Evolutionary conservation across 2,329 filamentous ascomycete genomes (phyloP).

Genomic region (Neodidymelliopsis sp.): DNA sequence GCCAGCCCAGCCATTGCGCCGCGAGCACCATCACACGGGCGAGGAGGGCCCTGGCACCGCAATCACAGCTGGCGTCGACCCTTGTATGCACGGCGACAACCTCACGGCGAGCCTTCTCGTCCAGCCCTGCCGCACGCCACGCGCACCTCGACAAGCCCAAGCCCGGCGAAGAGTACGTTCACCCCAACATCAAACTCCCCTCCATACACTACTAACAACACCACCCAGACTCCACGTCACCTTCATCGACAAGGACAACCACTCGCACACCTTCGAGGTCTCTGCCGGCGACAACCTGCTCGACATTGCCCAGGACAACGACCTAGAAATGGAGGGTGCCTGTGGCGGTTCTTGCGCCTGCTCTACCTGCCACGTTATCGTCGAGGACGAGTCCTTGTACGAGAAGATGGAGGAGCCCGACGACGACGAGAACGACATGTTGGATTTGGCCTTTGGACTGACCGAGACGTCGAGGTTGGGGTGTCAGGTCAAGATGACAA

Average conservation of each 20-base stretch:
- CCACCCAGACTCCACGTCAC: conserved; percentile 78
- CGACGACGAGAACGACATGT: conserved; percentile 57
- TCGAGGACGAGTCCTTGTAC: conserved; percentile 75
- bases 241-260: conserved; percentile 90
- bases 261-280: conserved; percentile 78
- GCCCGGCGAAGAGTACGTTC: conserved; percentile 85
- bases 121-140: conserved; percentile 68
- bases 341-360: conserved; percentile 95
- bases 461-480: conserved; percentile 86
- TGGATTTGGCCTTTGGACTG: conserved; percentile 87
- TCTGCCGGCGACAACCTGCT: conserved; percentile 89
- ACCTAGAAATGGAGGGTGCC: conserved; percentile 98
- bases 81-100: conserved; percentile 1
- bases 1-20: conserved; percentile 26
- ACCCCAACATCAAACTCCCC: conserved; percentile 1
- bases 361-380: conserved; percentile 91
- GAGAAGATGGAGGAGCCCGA: conserved; percentile 70
- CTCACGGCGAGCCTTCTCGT: conserved; percentile 63
- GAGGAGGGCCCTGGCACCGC: neutral
- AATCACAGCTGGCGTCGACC: conserved; percentile 6
- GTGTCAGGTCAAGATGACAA: conserved; percentile 91
- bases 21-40: neutral
- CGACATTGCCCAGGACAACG: conserved; percentile 92
- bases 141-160: conserved; percentile 85
- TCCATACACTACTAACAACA: conserved; percentile 9